Evolutionary conservation across 805 yeast genomes (phyloP).

Genomic region (Kuraishia hungarica): DNA sequence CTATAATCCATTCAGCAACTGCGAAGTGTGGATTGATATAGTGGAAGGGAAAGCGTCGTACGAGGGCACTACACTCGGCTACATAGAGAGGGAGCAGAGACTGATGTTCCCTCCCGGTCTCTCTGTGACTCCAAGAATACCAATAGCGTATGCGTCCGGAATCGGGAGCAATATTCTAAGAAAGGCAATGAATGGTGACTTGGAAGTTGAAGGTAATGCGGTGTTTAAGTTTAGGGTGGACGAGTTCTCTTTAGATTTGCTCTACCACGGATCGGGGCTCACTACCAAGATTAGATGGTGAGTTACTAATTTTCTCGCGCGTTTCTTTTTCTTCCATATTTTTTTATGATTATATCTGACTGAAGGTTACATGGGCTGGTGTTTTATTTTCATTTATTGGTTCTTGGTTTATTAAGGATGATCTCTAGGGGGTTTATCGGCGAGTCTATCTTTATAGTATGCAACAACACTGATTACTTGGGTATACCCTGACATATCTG

Average conservation of each 20-base stretch:
- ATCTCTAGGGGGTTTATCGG: background rate
- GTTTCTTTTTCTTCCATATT: background rate
- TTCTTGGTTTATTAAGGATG: background rate
- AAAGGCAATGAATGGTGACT: slow-evolving; percentile 41
- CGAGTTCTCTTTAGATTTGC: slow-evolving; percentile 28
- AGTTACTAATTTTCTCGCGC: background rate
- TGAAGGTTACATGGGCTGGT: no score
- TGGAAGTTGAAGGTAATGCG: slow-evolving; percentile 38
- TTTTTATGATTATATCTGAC: no score
- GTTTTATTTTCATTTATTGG: no score
- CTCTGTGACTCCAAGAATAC: slow-evolving; percentile 38
- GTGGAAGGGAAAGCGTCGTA: slow-evolving; percentile 38
- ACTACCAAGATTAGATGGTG: slow-evolving; percentile 29
- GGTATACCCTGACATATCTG: no score
- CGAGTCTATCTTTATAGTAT: no score
- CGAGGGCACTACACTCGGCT: slow-evolving; percentile 38
- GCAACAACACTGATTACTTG: no score
- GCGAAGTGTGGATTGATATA: slow-evolving; percentile 32
- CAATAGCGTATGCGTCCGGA: slow-evolving; percentile 36
- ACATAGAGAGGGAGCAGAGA: slow-evolving; percentile 29
- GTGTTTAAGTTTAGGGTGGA: slow-evolving; percentile 30
- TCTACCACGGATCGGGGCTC: slow-evolving; percentile 37
- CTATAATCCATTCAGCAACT: slow-evolving; percentile 44
- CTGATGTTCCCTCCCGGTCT: slow-evolving; percentile 44
- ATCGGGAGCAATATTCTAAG: slow-evolving; percentile 40